phyloP scores from a whole-genome alignment of 1,284 basidiomycete species.

The Kalmanozyma brasiliensis region DNA sequence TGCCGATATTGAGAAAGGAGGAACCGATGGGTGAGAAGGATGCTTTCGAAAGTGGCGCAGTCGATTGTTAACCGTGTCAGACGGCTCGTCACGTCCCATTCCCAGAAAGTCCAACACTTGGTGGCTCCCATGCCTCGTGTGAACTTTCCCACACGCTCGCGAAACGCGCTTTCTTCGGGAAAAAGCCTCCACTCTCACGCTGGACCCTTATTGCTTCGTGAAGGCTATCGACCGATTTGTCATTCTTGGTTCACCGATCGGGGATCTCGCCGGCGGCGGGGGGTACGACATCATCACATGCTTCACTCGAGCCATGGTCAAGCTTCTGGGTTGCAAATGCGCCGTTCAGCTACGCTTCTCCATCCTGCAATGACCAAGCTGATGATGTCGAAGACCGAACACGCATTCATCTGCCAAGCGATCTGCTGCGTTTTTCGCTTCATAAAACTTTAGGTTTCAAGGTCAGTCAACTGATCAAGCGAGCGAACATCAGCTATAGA shows the following conservation, averaged over 20 bases:
- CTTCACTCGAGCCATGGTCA: no score
- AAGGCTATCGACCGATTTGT: constrained; percentile 4
- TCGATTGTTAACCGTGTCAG: constrained; percentile 7
- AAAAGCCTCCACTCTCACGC: constrained; percentile 21
- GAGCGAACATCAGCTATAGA: no score
- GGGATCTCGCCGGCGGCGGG: no score
- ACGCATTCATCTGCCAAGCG: no score
- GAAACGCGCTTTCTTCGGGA: constrained; percentile 22
- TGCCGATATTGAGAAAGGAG: not conserved
- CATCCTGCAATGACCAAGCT: no score
- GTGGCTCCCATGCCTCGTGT: not conserved
- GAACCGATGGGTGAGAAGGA: not conserved
- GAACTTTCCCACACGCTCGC: constrained; percentile 16
- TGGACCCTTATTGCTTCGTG: not conserved
- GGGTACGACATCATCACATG: no score
- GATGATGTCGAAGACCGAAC: no score
- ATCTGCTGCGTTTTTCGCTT: constrained; percentile 9
- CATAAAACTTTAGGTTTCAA: constrained; percentile 4
- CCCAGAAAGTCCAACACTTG: constrained; percentile 23
- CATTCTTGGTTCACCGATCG: no score
- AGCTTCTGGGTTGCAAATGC: no score
- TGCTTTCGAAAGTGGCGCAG: not conserved
- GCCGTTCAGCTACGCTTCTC: no score
- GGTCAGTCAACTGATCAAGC: constrained; percentile 4
- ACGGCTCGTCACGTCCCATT: constrained; percentile 1